Conservation (phyloP, 371 early-diverging fungal species). For the Mucor piriformis region DNA sequence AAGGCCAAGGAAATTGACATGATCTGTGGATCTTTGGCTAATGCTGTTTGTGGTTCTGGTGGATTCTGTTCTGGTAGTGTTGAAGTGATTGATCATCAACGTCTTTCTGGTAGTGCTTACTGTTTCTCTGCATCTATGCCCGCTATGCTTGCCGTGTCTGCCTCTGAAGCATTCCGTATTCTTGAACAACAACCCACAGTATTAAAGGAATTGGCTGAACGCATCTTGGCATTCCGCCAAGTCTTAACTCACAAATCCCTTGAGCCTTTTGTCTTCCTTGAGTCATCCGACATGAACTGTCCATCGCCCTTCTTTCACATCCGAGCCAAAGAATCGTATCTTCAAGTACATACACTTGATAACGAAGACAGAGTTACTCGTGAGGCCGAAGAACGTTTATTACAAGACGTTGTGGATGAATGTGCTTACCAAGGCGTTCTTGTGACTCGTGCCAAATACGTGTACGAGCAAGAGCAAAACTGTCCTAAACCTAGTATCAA, state of each 20-base stretch:
- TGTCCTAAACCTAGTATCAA: slow-evolving; percentile 83
- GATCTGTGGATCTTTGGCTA: slow-evolving; percentile 89
- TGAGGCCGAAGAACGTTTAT: slow-evolving; percentile 63
- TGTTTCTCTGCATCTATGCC: slow-evolving; percentile 99
- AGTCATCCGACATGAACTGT: slow-evolving; percentile 51
- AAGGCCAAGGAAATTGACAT: slow-evolving; percentile 88
- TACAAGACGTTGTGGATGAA: slow-evolving; percentile 89
- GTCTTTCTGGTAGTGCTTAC: slow-evolving; percentile 93
- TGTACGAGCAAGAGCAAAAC: slow-evolving; percentile 77
- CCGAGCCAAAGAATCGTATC: slow-evolving; percentile 54
- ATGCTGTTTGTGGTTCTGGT: slow-evolving; percentile 87
- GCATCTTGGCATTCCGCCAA: slow-evolving; percentile 43
- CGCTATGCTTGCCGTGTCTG: slow-evolving; percentile 91
- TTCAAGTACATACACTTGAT: slow-evolving; percentile 35
- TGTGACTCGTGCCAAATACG: slow-evolving; percentile 87
- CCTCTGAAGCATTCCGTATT: slow-evolving; percentile 84
- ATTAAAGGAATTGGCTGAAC: slow-evolving; percentile 42
- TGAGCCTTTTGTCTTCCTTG: slow-evolving; percentile 50
- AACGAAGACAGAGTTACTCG: slow-evolving; percentile 39
- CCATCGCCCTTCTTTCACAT: slow-evolving; percentile 73
- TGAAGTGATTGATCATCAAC: slow-evolving; percentile 93
- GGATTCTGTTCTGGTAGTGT: slow-evolving; percentile 94
- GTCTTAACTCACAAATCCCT: slow-evolving; percentile 41
- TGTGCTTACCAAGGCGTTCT: slow-evolving; percentile 74
- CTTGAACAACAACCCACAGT: slow-evolving; percentile 53